Conservation (phyloP, 768 basidiomycete species). For the Lactifluus pinguis region DNA sequence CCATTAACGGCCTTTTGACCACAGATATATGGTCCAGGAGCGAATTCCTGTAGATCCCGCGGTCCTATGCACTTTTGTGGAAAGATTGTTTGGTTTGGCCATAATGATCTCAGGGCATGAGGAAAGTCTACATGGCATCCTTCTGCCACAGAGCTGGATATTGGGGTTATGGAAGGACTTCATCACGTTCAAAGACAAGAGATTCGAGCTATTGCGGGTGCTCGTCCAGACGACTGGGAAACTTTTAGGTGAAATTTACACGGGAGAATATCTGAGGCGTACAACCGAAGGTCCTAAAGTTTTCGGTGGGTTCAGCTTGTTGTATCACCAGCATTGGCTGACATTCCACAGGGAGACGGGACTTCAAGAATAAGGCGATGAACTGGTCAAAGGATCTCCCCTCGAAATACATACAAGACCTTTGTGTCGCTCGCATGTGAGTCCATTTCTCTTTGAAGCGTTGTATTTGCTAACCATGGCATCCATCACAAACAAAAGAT, state of each 20-base stretch:
- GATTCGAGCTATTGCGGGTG: neutral
- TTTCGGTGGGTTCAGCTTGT: neutral
- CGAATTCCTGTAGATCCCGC: conserved; percentile 35
- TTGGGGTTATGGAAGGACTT: conserved; percentile 18
- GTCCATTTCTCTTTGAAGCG: neutral
- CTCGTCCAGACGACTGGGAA: neutral
- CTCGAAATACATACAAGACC: neutral
- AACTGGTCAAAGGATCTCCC: neutral
- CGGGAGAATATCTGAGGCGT: conserved; percentile 1
- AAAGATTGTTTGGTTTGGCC: conserved; percentile 36
- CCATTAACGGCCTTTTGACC: neutral
- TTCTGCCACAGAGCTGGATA: conserved; percentile 50
- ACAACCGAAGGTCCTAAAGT: neutral
- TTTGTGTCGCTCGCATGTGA: conserved; percentile 7
- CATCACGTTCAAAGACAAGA: neutral
- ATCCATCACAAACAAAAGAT: neutral
- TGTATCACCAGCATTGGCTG: neutral
- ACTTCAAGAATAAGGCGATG: neutral
- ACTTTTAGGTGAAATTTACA: conserved; percentile 4
- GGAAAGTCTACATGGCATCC: conserved; percentile 34
- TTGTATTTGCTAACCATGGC: neutral
- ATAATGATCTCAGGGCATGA: conserved; percentile 29
- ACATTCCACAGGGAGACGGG: neutral
- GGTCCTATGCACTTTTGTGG: conserved; percentile 45
- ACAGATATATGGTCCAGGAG: conserved; percentile 37